Conservation (phyloP, 345 rosid genomes). For the Laguncularia racemosa region DNA sequence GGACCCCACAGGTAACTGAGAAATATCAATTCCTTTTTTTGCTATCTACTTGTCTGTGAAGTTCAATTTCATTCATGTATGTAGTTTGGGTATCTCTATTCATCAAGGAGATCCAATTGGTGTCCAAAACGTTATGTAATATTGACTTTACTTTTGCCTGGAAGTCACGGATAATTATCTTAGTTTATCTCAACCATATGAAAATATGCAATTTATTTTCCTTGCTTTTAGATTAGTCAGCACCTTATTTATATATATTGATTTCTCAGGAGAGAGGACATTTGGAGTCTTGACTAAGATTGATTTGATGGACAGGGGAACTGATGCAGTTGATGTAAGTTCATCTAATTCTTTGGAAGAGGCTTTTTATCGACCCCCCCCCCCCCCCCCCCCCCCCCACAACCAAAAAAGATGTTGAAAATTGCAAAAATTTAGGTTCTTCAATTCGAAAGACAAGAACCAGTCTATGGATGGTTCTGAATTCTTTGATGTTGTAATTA, state of each 20-base stretch:
- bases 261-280: conserved; percentile 85
- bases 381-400: too few relatives aligned
- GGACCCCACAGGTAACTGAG: conserved; percentile 74
- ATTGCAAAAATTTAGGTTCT: too few relatives aligned
- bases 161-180: neutral
- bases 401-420: neutral
- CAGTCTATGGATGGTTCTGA: too few relatives aligned
- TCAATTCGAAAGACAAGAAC: too few relatives aligned
- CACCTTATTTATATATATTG: neutral
- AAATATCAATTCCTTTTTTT: neutral
- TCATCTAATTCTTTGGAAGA: conserved; percentile 5
- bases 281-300: conserved; percentile 97
- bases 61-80: too few relatives aligned
- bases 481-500: too few relatives aligned
- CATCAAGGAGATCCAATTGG: too few relatives aligned
- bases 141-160: too few relatives aligned
- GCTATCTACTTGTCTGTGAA: neutral
- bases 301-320: conserved; percentile 99
- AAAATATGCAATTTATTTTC: neutral
- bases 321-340: conserved; percentile 98
- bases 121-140: too few relatives aligned
- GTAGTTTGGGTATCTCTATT: too few relatives aligned
- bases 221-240: conserved; percentile 1
- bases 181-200: neutral
- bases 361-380: neutral